phyloP scores from a whole-genome alignment of 306 rosid genomes.

The Alnus rubra region DNA sequence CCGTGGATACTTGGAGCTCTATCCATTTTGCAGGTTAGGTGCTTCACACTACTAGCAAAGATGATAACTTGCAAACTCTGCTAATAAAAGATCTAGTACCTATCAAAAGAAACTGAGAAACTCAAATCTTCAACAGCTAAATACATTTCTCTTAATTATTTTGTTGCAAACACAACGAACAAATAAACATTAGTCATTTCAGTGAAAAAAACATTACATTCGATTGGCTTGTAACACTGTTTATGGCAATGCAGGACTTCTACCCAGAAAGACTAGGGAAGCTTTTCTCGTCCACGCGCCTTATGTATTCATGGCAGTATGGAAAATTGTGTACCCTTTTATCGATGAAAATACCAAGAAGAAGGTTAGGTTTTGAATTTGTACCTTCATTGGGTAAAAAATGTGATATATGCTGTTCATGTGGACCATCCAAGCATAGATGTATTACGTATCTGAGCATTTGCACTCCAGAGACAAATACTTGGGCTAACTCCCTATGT shows the following conservation, averaged over 20 bases:
- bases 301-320: constrained; percentile 53
- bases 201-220: not conserved
- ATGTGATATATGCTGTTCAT: not conserved
- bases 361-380: constrained; percentile 43
- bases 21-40: constrained; percentile 53
- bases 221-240: not conserved
- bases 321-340: constrained; percentile 61
- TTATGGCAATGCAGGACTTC: constrained; percentile 41
- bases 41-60: not conserved
- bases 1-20: constrained; percentile 52
- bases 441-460: not conserved
- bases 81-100: not conserved
- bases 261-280: constrained; percentile 66
- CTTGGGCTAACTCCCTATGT: not conserved
- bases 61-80: not conserved
- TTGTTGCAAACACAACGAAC: not conserved
- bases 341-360: constrained; percentile 59
- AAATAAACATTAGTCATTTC: not conserved
- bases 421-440: not conserved
- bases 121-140: not conserved
- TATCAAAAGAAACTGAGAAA: not conserved
- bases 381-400: not conserved
- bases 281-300: constrained; percentile 54
- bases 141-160: not conserved
- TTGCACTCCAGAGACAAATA: too few species aligned